phyloP scores from a whole-genome alignment of 1,284 basidiomycete species.

The Microstroma glucosiphilum region DNA sequence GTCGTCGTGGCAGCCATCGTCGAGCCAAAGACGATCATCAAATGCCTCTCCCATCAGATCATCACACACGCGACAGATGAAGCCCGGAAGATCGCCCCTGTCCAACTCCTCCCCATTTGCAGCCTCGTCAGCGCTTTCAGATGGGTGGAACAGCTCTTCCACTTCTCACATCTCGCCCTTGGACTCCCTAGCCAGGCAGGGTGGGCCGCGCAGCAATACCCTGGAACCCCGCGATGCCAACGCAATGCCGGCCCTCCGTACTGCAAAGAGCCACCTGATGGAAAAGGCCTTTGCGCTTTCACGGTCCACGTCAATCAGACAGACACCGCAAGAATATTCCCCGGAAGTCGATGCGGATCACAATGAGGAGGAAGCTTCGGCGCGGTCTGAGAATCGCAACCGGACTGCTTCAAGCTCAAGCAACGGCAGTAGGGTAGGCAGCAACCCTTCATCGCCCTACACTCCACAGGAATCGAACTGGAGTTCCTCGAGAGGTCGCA shows the following conservation, averaged over 20 bases:
- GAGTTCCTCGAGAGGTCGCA: not conserved
- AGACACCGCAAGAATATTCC: not conserved
- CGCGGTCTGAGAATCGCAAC: not conserved
- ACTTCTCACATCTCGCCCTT: not conserved
- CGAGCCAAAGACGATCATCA: no score
- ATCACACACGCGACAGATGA: not conserved
- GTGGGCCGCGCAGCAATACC: not conserved
- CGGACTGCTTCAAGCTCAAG: not conserved
- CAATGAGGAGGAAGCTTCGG: not conserved
- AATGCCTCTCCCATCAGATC: no score
- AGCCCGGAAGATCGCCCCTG: not conserved
- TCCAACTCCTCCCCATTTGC: not conserved
- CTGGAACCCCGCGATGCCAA: not conserved
- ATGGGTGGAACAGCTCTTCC: not conserved
- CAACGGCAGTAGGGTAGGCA: not conserved
- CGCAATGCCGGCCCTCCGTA: not conserved
- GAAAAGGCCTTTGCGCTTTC: slow-evolving; percentile 5
- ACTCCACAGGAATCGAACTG: not conserved
- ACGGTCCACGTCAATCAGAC: not conserved
- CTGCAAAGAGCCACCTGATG: not conserved
- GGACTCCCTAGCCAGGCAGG: not conserved
- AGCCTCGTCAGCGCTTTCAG: not conserved
- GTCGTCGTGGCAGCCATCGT: no score
- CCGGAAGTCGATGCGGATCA: not conserved
- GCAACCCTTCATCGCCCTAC: not conserved